These are phyloP conservation scores for Triadica sebifera DNA, from an alignment of 345 rosid genomes.

Conservation along the genomic window DNA sequence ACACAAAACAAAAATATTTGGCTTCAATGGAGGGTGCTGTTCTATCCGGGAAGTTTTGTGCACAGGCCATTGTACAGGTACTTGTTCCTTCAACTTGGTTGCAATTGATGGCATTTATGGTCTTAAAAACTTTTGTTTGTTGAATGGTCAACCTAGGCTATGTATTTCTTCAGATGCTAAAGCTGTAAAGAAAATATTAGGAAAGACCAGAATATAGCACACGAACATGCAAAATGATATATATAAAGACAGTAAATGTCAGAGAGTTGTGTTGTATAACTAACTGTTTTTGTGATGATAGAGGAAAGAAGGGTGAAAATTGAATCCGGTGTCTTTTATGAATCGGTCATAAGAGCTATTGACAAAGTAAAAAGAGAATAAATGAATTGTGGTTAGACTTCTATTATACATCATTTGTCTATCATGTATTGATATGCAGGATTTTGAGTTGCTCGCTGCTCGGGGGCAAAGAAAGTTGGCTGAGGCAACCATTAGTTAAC, in stretches of 20 bases:
- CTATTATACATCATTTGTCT: not conserved
- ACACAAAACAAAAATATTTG: conserved; percentile 93
- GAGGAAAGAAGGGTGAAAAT: too few relatives aligned
- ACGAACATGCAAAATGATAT: not conserved
- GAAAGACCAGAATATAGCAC: not conserved
- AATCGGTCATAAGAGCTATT: not conserved
- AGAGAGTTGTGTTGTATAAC: not conserved
- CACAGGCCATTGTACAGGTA: conserved; percentile 82
- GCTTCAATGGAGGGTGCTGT: conserved; percentile 99
- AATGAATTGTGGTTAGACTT: not conserved
- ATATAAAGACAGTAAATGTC: not conserved
- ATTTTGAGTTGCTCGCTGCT: conserved; percentile 47
- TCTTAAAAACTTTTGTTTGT: not conserved
- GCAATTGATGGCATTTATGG: not conserved
- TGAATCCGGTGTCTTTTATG: not conserved
- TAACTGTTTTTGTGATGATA: too few relatives aligned
- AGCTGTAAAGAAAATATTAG: not conserved
- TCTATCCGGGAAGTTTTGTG: conserved; percentile 90
- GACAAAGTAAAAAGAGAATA: not conserved
- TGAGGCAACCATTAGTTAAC: conserved; percentile 41
- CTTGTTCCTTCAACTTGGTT: not conserved
- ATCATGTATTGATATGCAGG: conserved; percentile 39
- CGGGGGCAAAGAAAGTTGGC: conserved; percentile 39
- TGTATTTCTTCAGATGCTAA: not conserved
- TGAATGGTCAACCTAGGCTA: not conserved